A percentile compares a stretch with the other conserved stretches of the same genome.
phyloP scores from a whole-genome alignment of 2,329 filamentous ascomycete species.

The Claviceps spartinae region DNA sequence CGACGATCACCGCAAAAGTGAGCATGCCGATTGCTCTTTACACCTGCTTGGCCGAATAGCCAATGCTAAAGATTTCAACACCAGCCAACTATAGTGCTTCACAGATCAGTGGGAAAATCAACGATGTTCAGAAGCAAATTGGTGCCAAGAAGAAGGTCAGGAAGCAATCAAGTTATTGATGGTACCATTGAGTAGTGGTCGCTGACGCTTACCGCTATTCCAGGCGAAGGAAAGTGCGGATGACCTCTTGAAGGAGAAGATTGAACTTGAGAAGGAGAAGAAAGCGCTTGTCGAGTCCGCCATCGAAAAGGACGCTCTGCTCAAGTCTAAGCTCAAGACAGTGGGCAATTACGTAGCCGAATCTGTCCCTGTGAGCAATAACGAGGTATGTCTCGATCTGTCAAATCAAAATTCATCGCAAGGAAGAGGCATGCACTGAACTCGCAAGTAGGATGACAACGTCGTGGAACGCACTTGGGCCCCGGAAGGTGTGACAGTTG shows the following conservation, averaged over 20 bases:
- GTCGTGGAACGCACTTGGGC: conserved; percentile 63
- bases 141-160: conserved; percentile 75
- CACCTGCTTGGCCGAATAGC: background rate
- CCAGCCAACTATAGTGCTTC: conserved; percentile 58
- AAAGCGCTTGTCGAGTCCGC: conserved; percentile 65
- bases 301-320: conserved; percentile 55
- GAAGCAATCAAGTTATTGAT: background rate
- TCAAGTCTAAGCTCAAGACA: conserved; percentile 67
- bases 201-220: background rate
- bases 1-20: conserved; percentile 70
- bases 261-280: conserved; percentile 66
- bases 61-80: background rate
- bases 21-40: conserved; percentile 9
- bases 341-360: conserved; percentile 68
- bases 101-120: conserved; percentile 74
- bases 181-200: background rate
- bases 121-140: conserved; percentile 80
- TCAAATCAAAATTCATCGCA: background rate
- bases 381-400: conserved; percentile 42
- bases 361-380: conserved; percentile 68
- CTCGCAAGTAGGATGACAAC: conserved; percentile 55
- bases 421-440: background rate
- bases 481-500: conserved; percentile 57
- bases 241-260: conserved; percentile 67
- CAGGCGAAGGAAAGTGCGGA: conserved; percentile 76